These are phyloP conservation scores for Termitomyces eurrhizus DNA, from an alignment of 768 basidiomycete genomes.

Conservation along the genomic window DNA sequence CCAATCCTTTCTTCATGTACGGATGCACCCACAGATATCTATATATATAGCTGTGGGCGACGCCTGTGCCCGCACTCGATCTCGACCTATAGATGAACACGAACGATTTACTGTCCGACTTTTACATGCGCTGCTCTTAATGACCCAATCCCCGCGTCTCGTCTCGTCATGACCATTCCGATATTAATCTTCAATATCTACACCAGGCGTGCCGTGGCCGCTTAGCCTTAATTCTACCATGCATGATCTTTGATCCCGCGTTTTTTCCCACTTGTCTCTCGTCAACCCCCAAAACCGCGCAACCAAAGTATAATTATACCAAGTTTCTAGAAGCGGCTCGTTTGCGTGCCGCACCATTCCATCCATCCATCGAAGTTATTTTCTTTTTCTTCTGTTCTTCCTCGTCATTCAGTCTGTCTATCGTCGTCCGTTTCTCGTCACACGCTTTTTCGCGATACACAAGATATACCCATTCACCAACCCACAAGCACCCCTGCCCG, in stretches of 20 bases:
- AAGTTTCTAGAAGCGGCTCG: not conserved
- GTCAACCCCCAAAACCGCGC: not conserved
- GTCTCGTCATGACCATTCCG: conserved; percentile 37
- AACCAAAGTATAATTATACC: not conserved
- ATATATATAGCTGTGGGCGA: conserved; percentile 4
- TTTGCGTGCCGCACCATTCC: not conserved
- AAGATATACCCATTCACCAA: not conserved
- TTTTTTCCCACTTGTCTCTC: not conserved
- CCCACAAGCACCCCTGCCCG: not conserved
- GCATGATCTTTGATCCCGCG: conserved; percentile 7
- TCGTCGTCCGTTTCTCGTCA: conserved; percentile 4
- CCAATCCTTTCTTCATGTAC: conserved; percentile 11
- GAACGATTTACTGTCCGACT: conserved; percentile 15
- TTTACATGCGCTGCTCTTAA: conserved; percentile 58
- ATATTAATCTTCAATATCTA: conserved; percentile 16
- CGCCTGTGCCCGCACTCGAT: conserved; percentile 23
- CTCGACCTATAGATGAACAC: conserved; percentile 30
- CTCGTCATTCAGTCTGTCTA: conserved; percentile 4
- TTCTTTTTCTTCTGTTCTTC: not conserved
- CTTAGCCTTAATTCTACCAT: conserved; percentile 4
- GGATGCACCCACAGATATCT: conserved; percentile 10
- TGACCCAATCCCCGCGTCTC: conserved; percentile 38
- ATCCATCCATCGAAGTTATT: not conserved
- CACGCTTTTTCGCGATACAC: conserved; percentile 8
- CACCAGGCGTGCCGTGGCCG: conserved; percentile 13